Conservation (phyloP, 805 yeast genomes). For the Priceomyces haplophilus region DNA sequence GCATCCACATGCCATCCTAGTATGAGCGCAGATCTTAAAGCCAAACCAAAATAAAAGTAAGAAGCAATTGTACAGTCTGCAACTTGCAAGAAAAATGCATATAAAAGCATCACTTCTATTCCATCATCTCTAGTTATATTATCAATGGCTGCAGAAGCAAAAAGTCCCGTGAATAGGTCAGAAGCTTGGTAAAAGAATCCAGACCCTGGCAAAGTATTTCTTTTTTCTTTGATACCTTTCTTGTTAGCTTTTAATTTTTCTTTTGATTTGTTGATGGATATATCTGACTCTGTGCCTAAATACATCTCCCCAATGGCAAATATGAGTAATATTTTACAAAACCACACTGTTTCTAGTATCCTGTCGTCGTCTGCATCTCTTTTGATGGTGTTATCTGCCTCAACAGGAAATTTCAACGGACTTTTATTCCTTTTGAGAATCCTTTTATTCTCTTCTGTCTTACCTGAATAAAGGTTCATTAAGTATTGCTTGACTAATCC, state of each 20-base stretch:
- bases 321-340: conserved; percentile 67
- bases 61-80: conserved; percentile 83
- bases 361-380: conserved; percentile 50
- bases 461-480: conserved; percentile 59
- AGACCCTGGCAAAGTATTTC: conserved; percentile 66
- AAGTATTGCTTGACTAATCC: conserved; percentile 70
- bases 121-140: conserved; percentile 78
- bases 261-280: conserved; percentile 47
- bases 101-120: conserved; percentile 67
- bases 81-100: conserved; percentile 77
- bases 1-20: conserved; percentile 83
- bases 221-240: conserved; percentile 18
- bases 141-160: conserved; percentile 77
- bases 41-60: conserved; percentile 75
- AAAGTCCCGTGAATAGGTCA: conserved; percentile 71
- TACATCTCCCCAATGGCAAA: conserved; percentile 85
- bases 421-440: conserved; percentile 35
- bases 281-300: conserved; percentile 67
- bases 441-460: conserved; percentile 33
- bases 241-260: conserved; percentile 10
- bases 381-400: conserved; percentile 40
- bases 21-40: conserved; percentile 66
- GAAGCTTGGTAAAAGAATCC: conserved; percentile 77
- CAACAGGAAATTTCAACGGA: conserved; percentile 22
- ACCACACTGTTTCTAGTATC: conserved; percentile 74